Percentiles rank a stretch among this genome's conserved stretches.
phyloP scores from a whole-genome alignment of 176 grass and related monocot genomes.

The Musa schizocarpa region DNA sequence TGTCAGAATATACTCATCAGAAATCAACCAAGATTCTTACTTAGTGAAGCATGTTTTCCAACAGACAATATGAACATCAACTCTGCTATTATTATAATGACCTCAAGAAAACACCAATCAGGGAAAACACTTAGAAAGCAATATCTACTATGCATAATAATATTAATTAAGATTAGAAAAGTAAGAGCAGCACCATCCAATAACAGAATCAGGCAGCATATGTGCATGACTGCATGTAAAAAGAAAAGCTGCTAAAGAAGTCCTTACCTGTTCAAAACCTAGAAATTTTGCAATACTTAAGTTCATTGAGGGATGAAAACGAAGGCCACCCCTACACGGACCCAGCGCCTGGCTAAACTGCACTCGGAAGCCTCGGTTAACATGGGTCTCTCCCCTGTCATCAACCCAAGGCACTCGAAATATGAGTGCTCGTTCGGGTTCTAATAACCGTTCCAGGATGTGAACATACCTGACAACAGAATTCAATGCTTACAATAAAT shows the following conservation, averaged over 20 bases:
- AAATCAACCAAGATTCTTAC: not conserved
- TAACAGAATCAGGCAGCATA: not conserved
- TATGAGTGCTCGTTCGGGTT: constrained; percentile 82
- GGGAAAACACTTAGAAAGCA: not conserved
- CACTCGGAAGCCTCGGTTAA: constrained; percentile 84
- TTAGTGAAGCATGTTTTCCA: not conserved
- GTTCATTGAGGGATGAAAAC: constrained; percentile 98
- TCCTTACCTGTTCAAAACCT: constrained; percentile 88
- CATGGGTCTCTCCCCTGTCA: constrained; percentile 80
- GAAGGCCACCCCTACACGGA: constrained; percentile 89
- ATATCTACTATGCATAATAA: not conserved
- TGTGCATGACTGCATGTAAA: no score
- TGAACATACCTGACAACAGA: constrained; percentile 64
- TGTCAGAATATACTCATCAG: not conserved
- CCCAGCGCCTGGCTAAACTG: constrained; percentile 94
- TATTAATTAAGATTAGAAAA: not conserved
- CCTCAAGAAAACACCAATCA: not conserved
- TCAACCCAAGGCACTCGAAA: constrained; percentile 99
- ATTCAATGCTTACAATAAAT: constrained; percentile 13
- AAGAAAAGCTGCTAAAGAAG: not conserved
- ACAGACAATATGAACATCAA: not conserved
- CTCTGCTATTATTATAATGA: not conserved
- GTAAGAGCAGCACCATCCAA: not conserved
- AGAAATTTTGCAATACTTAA: constrained; percentile 95
- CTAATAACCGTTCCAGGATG: constrained; percentile 89